Evolutionary conservation across 2,329 filamentous ascomycete species (phyloP), one percentile per base, ranked within the genome.

Genomic region (Trichoderma semiorbis): DNA sequence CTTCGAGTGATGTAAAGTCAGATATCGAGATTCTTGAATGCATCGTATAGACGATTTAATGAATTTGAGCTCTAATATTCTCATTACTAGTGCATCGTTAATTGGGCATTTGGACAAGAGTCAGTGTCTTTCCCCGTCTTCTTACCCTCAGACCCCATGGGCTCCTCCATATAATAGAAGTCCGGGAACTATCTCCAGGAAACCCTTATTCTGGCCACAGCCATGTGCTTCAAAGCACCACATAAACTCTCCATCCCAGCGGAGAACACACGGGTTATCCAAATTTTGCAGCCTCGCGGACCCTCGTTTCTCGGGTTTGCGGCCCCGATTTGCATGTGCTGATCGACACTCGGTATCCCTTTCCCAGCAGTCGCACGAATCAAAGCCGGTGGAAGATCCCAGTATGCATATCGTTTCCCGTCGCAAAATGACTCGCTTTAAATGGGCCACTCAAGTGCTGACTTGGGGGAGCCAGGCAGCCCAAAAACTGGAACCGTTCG

Each of bases 361-460:
- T 60, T 47, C 36, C 50, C 14, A 32, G 65, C 26, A 47, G 36
- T 60, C 36, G 55, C 53, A 60, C 55, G 65, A 69, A 69, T 69
- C 65, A 69, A 47, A 32, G 21, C 32, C 18, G 28, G 12, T 43
- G 50, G 63, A 21, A 43, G 26, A 36, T 67, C 21, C 34, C 39
- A 47, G 65, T 60, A 60, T 69, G 55, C 65, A 69, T 61, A 69
- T 69, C 55, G 34, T 12, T 5, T 28, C 60, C 55, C 65, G 55
- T 69, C 65, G 65, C 55, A n/a, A 66, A 67, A 50, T 67, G 64
- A 67, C 64, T 67, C 64, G 64, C 55, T 57, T 58, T 43, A 36
- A 55, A 11, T 53, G 63, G 63, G 63, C 63, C 63, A 18, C 39
- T 43, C 63, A 36, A 55, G 63, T 39, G 47, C 63, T 66, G 63